These are phyloP conservation scores for Globisporangium acanthophoron DNA, from an alignment of 352 stramenopile genomes.

Conservation along the genomic window DNA sequence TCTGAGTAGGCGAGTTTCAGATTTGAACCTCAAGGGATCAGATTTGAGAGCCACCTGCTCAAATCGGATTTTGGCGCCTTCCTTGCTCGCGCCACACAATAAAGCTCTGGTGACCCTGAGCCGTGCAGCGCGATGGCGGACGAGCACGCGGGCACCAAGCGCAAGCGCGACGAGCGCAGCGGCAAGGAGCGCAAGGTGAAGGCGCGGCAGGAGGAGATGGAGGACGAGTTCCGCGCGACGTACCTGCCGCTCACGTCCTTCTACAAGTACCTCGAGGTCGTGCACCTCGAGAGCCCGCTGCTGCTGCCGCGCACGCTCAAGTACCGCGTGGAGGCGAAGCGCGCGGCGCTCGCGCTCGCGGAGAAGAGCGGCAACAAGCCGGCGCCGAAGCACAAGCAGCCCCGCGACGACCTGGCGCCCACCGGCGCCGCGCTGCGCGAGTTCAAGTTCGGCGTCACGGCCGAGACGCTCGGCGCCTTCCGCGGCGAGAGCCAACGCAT, in stretches of 20 bases:
- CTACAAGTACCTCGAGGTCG: constrained; percentile 79
- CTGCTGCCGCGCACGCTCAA: constrained; percentile 76
- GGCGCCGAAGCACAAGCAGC: not conserved
- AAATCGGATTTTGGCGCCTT: not conserved
- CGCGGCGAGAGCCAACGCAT: constrained; percentile 47
- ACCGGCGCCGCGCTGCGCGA: constrained; percentile 33
- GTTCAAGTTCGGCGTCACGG: constrained; percentile 67
- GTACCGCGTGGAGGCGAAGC: constrained; percentile 46
- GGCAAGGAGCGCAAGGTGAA: constrained; percentile 37
- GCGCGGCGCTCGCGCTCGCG: constrained; percentile 3
- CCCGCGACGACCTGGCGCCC: constrained; percentile 12
- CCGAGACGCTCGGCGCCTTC: constrained; percentile 57
- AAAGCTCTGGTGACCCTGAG: not conserved
- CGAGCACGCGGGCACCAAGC: constrained; percentile 34
- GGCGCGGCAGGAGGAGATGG: constrained; percentile 65
- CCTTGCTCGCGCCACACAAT: not conserved
- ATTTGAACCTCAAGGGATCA: no score
- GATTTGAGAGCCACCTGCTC: not conserved
- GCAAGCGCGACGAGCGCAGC: constrained; percentile 51
- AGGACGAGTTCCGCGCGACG: constrained; percentile 74
- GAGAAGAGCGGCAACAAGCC: not conserved
- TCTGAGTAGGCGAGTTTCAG: no score
- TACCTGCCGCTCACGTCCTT: constrained; percentile 73
- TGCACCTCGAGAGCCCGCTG: constrained; percentile 63
- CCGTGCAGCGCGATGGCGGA: constrained; percentile 12